Evolutionary conservation across 2,329 filamentous ascomycete genomes (phyloP).

Genomic region (Aureobasidium lini): DNA sequence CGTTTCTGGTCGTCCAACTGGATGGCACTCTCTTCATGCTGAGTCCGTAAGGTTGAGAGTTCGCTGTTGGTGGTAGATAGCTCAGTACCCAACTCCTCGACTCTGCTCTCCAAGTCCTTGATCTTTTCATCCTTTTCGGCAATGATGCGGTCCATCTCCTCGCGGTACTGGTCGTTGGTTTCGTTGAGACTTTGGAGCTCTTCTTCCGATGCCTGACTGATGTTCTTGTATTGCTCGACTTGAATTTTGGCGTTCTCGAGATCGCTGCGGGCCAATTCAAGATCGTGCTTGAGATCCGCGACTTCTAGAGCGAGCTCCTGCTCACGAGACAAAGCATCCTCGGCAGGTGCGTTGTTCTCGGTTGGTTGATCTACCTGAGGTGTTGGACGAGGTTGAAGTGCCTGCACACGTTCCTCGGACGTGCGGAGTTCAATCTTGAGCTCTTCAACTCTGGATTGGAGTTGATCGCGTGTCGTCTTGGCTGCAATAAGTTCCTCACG

Average conservation of each 20-base stretch:
- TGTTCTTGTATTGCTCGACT: conserved; percentile 78
- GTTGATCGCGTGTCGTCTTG: conserved; percentile 82
- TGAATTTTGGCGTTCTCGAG: conserved; percentile 74
- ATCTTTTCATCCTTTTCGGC: conserved; percentile 73
- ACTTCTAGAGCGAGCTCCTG: conserved; percentile 80
- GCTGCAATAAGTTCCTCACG: conserved; percentile 80
- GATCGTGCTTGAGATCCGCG: conserved; percentile 76
- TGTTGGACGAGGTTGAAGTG: conserved; percentile 72
- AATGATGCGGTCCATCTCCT: conserved; percentile 71
- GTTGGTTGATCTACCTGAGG: conserved; percentile 44
- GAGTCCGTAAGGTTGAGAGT: conserved; percentile 69
- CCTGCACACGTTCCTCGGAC: conserved; percentile 77
- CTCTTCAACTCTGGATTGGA: conserved; percentile 84
- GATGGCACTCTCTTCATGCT: conserved; percentile 67
- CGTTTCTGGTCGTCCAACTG: conserved; percentile 75
- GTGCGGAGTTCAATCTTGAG: conserved; percentile 79
- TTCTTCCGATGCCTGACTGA: conserved; percentile 82
- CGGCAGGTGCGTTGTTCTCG: conserved; percentile 21
- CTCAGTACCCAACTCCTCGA: conserved; percentile 78
- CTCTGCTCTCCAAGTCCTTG: conserved; percentile 70
- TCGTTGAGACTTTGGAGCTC: conserved; percentile 71
- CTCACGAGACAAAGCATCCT: conserved; percentile 52
- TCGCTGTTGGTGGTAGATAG: conserved; percentile 75
- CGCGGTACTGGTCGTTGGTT: conserved; percentile 77
- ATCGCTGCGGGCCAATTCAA: conserved; percentile 73